Evolutionary conservation across 2,329 filamentous ascomycete species (phyloP), one percentile per base, ranked within the genome.

Genomic region (Macrophomina phaseolina): DNA sequence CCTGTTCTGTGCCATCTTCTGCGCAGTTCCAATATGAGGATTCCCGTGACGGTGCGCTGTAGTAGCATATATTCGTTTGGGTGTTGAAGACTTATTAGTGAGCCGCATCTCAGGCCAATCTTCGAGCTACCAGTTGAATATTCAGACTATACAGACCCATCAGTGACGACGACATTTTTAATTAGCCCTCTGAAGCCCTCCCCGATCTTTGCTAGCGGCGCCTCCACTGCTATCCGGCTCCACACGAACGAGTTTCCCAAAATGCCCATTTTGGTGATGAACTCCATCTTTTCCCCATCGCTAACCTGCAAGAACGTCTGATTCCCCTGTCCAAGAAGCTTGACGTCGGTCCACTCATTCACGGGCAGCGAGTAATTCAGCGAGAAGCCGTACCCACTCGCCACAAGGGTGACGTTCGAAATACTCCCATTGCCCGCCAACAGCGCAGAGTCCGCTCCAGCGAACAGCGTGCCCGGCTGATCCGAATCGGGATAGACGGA

Each of bases 201-300:
- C 68, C 71, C 51, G 28, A 63, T 11, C 55, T 70, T 12, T 64
- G 68, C 66, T 38, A 84, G 66, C 3, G 82, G 82, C 8, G 82
- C 83, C 71, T 83, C 82, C 65, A 84, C 75, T 0, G 80, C 81
- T 23, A 84, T 79, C 3, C 76, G 73, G 4, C 75, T 78, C 81
- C 80, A 83, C 16, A 79, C 78, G 46, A 81, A 77, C 6, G 72
- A 73, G 49, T 72, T 71, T 0, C 81, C 81, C 62, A 82, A 80
- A 63, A 83, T 75, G 0, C 81, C 81, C 66, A 84, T 76, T 4
- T 77, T 71, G 0, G 81, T 78, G n/a, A 76, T 66, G 58, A 84
- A 83, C 71, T 83, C 78, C 38, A 48, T 48, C 18, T 34, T 16
- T 34, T 30, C 36, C 8, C 30, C 48, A 68, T 79, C 75, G 67